These are phyloP conservation scores for Oryza nivara DNA, from an alignment of 176 grass and related monocot species.

Conservation along the genomic window DNA sequence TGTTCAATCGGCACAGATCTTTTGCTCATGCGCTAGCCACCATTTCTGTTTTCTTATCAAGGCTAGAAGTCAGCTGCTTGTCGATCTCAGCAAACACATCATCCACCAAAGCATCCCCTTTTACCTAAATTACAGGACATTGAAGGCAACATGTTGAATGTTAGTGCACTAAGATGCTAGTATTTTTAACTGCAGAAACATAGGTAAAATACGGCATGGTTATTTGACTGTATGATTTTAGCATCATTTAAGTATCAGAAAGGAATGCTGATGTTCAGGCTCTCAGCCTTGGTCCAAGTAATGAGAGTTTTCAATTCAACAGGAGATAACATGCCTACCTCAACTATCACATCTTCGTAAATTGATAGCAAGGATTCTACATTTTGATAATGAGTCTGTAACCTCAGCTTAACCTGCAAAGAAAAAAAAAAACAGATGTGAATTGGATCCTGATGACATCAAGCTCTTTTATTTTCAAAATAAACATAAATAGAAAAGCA, in stretches of 20 bases:
- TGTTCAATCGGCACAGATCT: neutral
- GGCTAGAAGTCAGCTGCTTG: slow-evolving; percentile 56
- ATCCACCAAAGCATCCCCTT: slow-evolving; percentile 57
- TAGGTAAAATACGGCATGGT: neutral
- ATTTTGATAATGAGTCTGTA: slow-evolving; percentile 91
- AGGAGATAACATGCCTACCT: slow-evolving; percentile 48
- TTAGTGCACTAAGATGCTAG: neutral
- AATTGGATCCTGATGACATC: slow-evolving; percentile 17
- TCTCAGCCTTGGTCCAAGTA: neutral
- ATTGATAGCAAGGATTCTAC: slow-evolving; percentile 77
- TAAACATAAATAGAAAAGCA: neutral
- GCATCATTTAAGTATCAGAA: neutral
- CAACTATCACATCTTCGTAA: slow-evolving; percentile 67
- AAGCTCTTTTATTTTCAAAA: neutral
- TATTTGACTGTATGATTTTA: neutral
- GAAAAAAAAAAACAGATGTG: neutral
- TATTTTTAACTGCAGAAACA: neutral
- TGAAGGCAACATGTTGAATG: neutral
- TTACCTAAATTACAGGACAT: slow-evolving; percentile 49
- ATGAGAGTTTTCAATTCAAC: neutral
- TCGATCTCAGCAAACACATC: slow-evolving; percentile 79
- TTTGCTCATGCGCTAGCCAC: slow-evolving; percentile 26
- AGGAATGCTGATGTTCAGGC: neutral
- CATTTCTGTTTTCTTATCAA: slow-evolving; percentile 56
- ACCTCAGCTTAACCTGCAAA: slow-evolving; percentile 81